Base-by-base conservation (phyloP, 83 land plant genomes). In the Picea engelmannii region DNA sequence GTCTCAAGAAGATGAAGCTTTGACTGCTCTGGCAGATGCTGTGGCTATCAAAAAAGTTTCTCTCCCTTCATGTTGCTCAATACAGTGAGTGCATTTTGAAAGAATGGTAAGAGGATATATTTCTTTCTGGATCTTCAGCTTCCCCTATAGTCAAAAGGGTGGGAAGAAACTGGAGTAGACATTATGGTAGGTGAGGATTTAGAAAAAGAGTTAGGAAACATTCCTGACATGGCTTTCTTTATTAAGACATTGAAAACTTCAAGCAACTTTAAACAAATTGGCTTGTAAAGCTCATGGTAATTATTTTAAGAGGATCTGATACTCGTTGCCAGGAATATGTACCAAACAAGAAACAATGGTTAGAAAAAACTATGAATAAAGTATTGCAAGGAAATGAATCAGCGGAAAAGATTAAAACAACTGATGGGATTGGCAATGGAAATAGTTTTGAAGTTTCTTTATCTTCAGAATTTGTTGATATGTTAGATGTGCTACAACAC, bases 1-100 rank as follows among this genome's bases (percentile, higher is more conserved):
- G 63, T 96, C 97, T 85, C 93, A 91, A 82, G 98, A 96, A 87
- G 90, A 91, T 66, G 98, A 96, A 86, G 98, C 92, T 10, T 70
- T 94, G 79, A 94, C 97, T 66, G 94, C 95, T 75, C 85, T 96
- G 40, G 89, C 96, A 24, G 93, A 92, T 86, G 96, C 96, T 73
- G 83, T 79, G 85, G 94, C 93, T 24, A 62, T 94, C 40, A 40
- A 82, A 6, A 94, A 90, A 71, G 97, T 96, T 76, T 81, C 87
- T 80, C 18, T 94, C 93, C 49, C 80, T 96, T 24, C 96, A 96
- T 94, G 90, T 97, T 68, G 96, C 95, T 66, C 88, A 85, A 4
- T 89, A 89, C 71, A 89, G 86, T 85, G 97, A 98, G 78, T 85
- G 83, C 75, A 89, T 86, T 62, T 80, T 97, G 77, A 89, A 84